Evolutionary conservation across 768 basidiomycete species (phyloP), one percentile per base, ranked within the genome.

Genomic region (Russula compacta): DNA sequence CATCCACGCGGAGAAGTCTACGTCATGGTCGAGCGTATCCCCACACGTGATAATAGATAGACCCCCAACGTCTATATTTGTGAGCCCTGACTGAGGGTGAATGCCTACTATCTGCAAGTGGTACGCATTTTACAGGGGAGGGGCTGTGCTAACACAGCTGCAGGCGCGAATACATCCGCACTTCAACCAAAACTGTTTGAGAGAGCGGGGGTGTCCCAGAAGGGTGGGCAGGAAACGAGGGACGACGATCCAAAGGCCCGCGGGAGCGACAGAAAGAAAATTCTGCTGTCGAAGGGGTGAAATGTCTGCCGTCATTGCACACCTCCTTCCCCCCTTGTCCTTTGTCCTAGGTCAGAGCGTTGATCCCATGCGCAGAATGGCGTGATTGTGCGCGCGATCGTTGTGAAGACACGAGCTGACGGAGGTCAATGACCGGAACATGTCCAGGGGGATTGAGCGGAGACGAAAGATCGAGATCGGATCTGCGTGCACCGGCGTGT

Each of bases 31-130:
- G 62, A 85, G 70, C 63, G 83, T 67, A 68, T 79, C 81, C 51
- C 75, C 6, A 83, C 83, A 64, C 24, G 24, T 29, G 75, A 69
- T 50, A 80, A 79, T 17, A 82, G 77, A 63, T 78, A 76, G n/a
- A 73, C 76, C 66, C 66, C 83, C 80, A 2, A 84, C 74, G 60
- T 83, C 80, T 58, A 81, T 79, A 81, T 79, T 63, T 84, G 83
- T 4, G 84, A 83, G 61, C 78, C 82, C 66, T 78, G 83, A 2
- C 76, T 77, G 71, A 74, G 71, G 63, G 73, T 77, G 42, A 68
- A 33, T 19, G 12, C 14, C 57, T 32, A 11, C n/a, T 10, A 42
- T 29, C n/a, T 24, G 8, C 32, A 51, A 19, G 19, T 15, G 40
- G 49, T 35, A 42, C 19, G 42, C 21, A 7, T 11, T 14, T 53